A percentile compares a stretch with the other conserved stretches of the same genome.
phyloP scores from a whole-genome alignment of 768 basidiomycete genomes.

The Lyophyllum atratum region DNA sequence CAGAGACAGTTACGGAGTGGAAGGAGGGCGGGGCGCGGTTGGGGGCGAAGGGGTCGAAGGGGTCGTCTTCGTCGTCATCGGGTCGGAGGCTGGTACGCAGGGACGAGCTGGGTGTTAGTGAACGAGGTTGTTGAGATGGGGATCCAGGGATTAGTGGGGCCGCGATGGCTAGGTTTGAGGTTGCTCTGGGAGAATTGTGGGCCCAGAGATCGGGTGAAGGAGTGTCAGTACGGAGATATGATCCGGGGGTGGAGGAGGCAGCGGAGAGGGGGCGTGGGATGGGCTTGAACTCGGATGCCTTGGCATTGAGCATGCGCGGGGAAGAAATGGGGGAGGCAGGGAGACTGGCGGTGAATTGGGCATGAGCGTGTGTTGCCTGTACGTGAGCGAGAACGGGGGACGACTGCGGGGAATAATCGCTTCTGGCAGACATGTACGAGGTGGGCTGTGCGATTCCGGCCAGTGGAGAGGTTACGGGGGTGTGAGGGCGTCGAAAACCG shows the following conservation, averaged over 20 bases:
- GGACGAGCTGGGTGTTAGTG: conserved; percentile 69
- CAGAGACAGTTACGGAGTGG: conserved; percentile 63
- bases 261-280: conserved; percentile 80
- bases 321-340: conserved; percentile 85
- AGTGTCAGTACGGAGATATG: conserved; percentile 67
- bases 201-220: conserved; percentile 93
- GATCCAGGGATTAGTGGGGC: conserved; percentile 80
- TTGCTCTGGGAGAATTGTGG: conserved; percentile 66
- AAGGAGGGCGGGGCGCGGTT: conserved; percentile 55
- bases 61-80: conserved; percentile 78
- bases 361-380: conserved; percentile 53
- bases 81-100: conserved; percentile 64
- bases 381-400: conserved; percentile 67
- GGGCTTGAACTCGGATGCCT: conserved; percentile 88
- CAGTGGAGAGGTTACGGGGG: conserved; percentile 76
- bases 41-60: conserved; percentile 75
- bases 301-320: conserved; percentile 84
- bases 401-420: conserved; percentile 61
- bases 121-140: conserved; percentile 41
- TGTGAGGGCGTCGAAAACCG: conserved; percentile 78
- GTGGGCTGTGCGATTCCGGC: conserved; percentile 48
- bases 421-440: conserved; percentile 60
- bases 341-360: conserved; percentile 77
- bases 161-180: conserved; percentile 89
- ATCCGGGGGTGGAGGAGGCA: conserved; percentile 61